Percentiles rank a stretch among this genome's conserved stretches.
phyloP scores from a whole-genome alignment of 2,329 filamentous ascomycete genomes.

The Nigrospora oryzae region DNA sequence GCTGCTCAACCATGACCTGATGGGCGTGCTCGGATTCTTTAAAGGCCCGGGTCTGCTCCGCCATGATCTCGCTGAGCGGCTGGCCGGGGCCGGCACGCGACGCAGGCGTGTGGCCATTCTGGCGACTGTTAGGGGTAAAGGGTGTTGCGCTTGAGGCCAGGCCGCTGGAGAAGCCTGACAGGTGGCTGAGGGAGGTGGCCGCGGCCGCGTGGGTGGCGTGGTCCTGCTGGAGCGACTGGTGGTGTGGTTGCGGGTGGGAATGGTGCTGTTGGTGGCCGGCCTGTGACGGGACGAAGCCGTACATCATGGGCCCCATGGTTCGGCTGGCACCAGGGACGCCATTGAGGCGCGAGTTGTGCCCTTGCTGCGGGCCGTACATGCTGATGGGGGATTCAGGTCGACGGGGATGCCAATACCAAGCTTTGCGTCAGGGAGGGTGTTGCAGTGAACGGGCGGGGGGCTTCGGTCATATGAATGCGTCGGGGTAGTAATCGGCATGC shows the following conservation, averaged over 20 bases:
- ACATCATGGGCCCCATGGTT: slow-evolving; percentile 49
- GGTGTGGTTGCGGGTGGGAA: slow-evolving; percentile 50
- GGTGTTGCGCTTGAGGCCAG: slow-evolving; percentile 53
- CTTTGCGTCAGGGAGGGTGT: no score
- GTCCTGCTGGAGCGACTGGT: slow-evolving; percentile 50
- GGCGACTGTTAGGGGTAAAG: slow-evolving; percentile 44
- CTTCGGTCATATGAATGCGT: slow-evolving; percentile 10
- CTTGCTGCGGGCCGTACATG: slow-evolving; percentile 73
- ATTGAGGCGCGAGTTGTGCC: slow-evolving; percentile 70
- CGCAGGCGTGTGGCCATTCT: slow-evolving; percentile 46
- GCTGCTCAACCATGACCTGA: slow-evolving; percentile 61
- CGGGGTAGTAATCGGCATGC: not conserved
- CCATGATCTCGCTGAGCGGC: slow-evolving; percentile 66
- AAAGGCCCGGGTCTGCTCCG: slow-evolving; percentile 72
- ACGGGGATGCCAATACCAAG: no score
- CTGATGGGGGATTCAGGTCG: slow-evolving; percentile 21
- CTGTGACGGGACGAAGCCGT: slow-evolving; percentile 41
- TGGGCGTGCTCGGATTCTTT: slow-evolving; percentile 68
- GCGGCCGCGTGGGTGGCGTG: slow-evolving; percentile 44
- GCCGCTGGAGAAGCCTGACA: slow-evolving; percentile 51
- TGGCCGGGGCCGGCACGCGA: slow-evolving; percentile 36
- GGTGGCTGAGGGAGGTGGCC: slow-evolving; percentile 47
- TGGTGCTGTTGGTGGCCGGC: slow-evolving; percentile 38
- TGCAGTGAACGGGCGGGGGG: no score
- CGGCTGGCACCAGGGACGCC: slow-evolving; percentile 51